Conservation (phyloP, 2,329 filamentous ascomycete species). For the Davidsoniella australis region DNA sequence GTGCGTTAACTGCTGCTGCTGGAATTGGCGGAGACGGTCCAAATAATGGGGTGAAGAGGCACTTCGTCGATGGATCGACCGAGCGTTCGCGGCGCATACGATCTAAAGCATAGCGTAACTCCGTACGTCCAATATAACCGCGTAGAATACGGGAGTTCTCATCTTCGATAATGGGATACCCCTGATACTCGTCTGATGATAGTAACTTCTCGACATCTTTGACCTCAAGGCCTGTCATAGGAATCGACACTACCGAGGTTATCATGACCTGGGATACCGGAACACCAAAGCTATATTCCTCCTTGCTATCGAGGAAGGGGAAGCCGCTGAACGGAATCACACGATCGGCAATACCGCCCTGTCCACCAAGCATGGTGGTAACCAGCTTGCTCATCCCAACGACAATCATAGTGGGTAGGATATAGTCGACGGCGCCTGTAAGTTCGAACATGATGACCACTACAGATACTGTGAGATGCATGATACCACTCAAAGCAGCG, state of each 20-base stretch:
- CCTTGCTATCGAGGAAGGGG: conserved; percentile 91
- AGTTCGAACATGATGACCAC: conserved; percentile 99
- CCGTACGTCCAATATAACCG: conserved; percentile 84
- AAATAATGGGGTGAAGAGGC: conserved; percentile 47
- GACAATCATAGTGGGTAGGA: conserved; percentile 96
- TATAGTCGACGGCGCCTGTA: conserved; percentile 92
- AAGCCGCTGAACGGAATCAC: conserved; percentile 99
- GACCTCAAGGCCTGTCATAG: conserved; percentile 56
- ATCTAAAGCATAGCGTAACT: conserved; percentile 79
- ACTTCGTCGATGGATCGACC: conserved; percentile 51
- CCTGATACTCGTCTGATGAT: conserved; percentile 66
- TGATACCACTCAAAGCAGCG: conserved; percentile 83
- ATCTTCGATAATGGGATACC: conserved; percentile 81
- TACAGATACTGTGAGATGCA: conserved; percentile 93
- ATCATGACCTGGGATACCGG: conserved; percentile 87
- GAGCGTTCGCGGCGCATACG: conserved; percentile 54
- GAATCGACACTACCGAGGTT: conserved; percentile 54
- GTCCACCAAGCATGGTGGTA: conserved; percentile 66
- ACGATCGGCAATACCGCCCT: conserved; percentile 87
- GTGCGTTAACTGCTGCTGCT: conserved; percentile 29
- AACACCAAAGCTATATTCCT: conserved; percentile 91
- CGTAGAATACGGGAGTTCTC: conserved; percentile 52
- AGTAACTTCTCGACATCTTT: conserved; percentile 63
- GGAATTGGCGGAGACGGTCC: background rate
- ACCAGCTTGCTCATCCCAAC: conserved; percentile 94